Base-by-base conservation (phyloP, 257 asterid genomes). In the Gynochthodes officinalis region DNA sequence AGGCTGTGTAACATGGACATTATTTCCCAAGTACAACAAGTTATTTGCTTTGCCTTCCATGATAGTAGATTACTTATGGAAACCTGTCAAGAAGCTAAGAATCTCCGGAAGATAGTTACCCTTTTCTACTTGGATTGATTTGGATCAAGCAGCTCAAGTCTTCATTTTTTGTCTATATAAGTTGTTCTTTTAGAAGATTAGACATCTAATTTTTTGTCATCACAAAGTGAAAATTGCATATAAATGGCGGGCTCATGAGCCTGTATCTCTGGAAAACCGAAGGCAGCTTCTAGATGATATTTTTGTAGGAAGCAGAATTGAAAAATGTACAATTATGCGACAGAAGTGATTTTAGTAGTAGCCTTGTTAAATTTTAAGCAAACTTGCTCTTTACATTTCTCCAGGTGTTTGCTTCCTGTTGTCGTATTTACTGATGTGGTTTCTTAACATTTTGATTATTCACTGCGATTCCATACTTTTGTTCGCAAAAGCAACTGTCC, bases 1-100 rank as follows among this genome's bases (percentile, higher is more conserved):
- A 94, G 98, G 92, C 76, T 94, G 72, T 94, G 99, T 80, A 94
- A 94, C 90, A 88, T 91, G 99, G 98, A 94, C 89, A 94, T 94
- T 77, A 89, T 94, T 76, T 89, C 96, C 1, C 95, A 91, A 77
- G 99, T 94, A 75, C 97, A 94, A 84, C 99, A 94, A 80, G 97
- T 94, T 42, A 94, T 91, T 61, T 94, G 98, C 81, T 94, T 94
- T 55, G 99, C 99, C 60, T 94, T 94, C 73, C 99, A 94, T 73
- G 98, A 94, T 81, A 94, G 99, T 82, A 79, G 89, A 77, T 75
- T 94, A 90, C 86, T 94, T 69, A 94, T 91, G 97, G 99, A 94
- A 76, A 94, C 99, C 6, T 94, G 99, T 74, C 96, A 88, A 82
- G 97, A 94, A 83, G 99, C 97, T 0, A 94, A 94, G 84, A 88